Percentiles rank a stretch among this genome's conserved stretches.
phyloP scores from a whole-genome alignment of 129 eudicot genomes.

The Lactuca saligna region DNA sequence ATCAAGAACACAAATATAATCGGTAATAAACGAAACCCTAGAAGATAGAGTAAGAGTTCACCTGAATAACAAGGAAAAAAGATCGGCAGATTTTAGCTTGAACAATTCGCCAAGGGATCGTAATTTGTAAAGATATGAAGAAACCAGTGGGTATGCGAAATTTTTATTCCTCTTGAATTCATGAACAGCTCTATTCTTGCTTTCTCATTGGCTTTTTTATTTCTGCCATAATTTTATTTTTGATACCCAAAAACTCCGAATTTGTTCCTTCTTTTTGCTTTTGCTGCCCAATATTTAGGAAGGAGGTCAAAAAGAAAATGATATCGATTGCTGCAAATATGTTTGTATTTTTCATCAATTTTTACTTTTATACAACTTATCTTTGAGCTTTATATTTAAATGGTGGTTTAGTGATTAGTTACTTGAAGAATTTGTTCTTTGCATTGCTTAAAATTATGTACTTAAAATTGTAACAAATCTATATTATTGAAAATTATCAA shows the following conservation, averaged over 20 bases:
- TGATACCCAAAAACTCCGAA: conserved; percentile 6
- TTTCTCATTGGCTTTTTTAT: conserved; percentile 22
- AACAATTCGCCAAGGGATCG: conserved; percentile 11
- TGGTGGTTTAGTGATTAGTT: no score
- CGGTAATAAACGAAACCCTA: conserved; percentile 34
- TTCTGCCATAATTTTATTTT: neutral
- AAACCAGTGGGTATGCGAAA: conserved; percentile 1
- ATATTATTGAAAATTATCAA: no score
- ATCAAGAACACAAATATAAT: conserved; percentile 15
- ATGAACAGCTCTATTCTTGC: conserved; percentile 20
- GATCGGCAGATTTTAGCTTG: conserved; percentile 25
- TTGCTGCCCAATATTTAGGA: conserved; percentile 4
- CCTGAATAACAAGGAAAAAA: conserved; percentile 16
- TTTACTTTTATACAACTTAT: neutral
- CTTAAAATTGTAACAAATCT: no score
- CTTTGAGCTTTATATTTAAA: no score
- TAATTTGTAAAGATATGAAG: conserved; percentile 6
- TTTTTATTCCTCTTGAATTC: conserved; percentile 15
- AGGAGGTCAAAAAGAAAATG: conserved; percentile 16
- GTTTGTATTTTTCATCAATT: neutral
- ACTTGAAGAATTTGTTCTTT: no score
- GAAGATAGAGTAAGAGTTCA: conserved; percentile 5
- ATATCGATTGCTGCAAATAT: neutral
- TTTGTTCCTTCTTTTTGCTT: neutral
- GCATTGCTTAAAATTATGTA: no score